Evolutionary conservation across 495 filamentous ascomycete species (phyloP).

Genomic region (Pseudevernia furfuracea): DNA sequence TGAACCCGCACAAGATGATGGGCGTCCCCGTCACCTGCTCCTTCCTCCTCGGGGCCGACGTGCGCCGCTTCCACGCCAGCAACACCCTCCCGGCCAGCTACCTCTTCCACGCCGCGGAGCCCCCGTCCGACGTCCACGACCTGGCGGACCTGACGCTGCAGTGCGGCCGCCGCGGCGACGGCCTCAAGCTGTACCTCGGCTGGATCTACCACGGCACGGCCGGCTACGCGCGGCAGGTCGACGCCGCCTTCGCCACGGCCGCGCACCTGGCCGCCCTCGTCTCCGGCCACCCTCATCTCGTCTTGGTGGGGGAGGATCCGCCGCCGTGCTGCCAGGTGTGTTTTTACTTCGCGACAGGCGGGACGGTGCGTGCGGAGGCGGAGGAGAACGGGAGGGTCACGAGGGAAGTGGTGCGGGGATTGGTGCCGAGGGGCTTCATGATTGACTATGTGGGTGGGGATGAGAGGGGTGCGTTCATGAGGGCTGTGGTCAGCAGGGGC

Average conservation of each 20-base stretch:
- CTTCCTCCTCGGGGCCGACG: conserved; percentile 72
- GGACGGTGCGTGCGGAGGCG: conserved; percentile 41
- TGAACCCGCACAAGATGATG: conserved; percentile 97
- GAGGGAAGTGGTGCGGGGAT: conserved; percentile 51
- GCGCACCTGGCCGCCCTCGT: conserved; percentile 55
- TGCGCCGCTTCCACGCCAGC: conserved; percentile 65
- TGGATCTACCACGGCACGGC: conserved; percentile 81
- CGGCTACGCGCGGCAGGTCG: conserved; percentile 56
- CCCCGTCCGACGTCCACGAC: conserved; percentile 61
- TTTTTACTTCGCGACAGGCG: conserved; percentile 74
- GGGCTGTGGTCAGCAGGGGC: conserved; percentile 76
- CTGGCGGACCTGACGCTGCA: conserved; percentile 90
- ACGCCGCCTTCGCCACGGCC: conserved; percentile 61
- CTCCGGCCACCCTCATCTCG: conserved; percentile 47
- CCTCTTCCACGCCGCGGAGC: conserved; percentile 57
- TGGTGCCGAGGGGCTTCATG: conserved; percentile 79
- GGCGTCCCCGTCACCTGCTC: conserved; percentile 84
- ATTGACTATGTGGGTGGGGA: conserved; percentile 78
- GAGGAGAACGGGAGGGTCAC: conserved; percentile 65
- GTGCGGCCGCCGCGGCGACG: conserved; percentile 80
- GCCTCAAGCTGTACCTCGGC: conserved; percentile 73
- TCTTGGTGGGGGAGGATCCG: conserved; percentile 64
- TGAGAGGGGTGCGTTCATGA: conserved; percentile 68
- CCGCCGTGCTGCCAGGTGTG: conserved; percentile 91
- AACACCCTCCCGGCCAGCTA: conserved; percentile 86